Evolutionary conservation across 352 stramenopile species (phyloP).

Genomic region (Pythium phragmitis): DNA sequence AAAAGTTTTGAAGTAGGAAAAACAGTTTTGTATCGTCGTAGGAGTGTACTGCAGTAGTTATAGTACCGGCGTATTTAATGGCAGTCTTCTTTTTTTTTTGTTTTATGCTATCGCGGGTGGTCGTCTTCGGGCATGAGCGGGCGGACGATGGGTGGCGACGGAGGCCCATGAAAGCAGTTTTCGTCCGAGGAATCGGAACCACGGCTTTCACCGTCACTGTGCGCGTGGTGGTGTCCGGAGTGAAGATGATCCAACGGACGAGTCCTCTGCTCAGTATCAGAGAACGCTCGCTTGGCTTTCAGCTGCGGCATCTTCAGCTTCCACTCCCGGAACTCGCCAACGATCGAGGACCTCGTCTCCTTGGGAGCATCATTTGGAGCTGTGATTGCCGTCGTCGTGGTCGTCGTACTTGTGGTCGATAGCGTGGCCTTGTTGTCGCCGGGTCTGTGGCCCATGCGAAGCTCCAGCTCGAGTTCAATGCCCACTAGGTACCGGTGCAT

Average conservation of each 20-base stretch:
- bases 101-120: slow-evolving; percentile 20
- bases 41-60: neutral
- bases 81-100: slow-evolving; percentile 7
- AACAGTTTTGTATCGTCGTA: slow-evolving; percentile 12
- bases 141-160: slow-evolving; percentile 13
- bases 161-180: slow-evolving; percentile 5
- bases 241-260: slow-evolving; percentile 11
- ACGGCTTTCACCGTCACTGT: slow-evolving; percentile 30
- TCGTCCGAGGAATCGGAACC: slow-evolving; percentile 29
- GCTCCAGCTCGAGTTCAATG: slow-evolving; percentile 72
- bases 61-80: slow-evolving; percentile 30
- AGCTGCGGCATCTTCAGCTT: slow-evolving; percentile 5
- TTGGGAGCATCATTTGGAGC: neutral
- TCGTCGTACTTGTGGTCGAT: neutral
- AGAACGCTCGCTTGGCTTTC: slow-evolving; percentile 14
- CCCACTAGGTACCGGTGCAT: slow-evolving; percentile 83
- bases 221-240: slow-evolving; percentile 12
- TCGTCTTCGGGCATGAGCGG: slow-evolving; percentile 24
- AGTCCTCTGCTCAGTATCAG: slow-evolving; percentile 5
- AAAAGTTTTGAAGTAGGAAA: neutral
- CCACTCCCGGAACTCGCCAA: neutral
- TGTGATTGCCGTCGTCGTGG: neutral
- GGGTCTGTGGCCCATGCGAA: slow-evolving; percentile 57
- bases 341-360: neutral
- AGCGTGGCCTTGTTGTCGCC: slow-evolving; percentile 14